Percentiles rank a stretch among this genome's conserved stretches.
Evolutionary conservation across 2,329 filamentous ascomycete genomes (phyloP).

Genomic region (Rhinocladiella mackenziei): DNA sequence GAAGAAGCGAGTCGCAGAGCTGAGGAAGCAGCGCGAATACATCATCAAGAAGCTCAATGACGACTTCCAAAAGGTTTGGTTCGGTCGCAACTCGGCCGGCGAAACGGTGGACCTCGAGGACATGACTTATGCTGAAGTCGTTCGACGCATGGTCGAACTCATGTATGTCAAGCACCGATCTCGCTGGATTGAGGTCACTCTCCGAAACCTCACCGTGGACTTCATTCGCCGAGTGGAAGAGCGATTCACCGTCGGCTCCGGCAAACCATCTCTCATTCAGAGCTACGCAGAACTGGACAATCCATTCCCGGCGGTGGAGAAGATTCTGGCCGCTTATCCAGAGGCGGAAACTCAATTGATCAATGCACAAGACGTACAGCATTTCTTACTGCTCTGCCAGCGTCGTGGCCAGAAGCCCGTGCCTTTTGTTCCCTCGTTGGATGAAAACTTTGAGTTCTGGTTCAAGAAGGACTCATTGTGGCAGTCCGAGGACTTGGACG

Average conservation of each 20-base stretch:
- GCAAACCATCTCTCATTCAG: conserved; percentile 78
- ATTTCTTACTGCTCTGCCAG: conserved; percentile 91
- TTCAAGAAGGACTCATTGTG: conserved; percentile 99
- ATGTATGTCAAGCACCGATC: conserved; percentile 88
- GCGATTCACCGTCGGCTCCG: conserved; percentile 72
- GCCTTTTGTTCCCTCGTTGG: conserved; percentile 90
- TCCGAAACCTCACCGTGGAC: conserved; percentile 79
- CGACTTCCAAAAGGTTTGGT: conserved; percentile 97
- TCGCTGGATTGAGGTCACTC: conserved; percentile 86
- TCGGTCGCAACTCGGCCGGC: conserved; percentile 76
- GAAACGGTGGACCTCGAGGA: conserved; percentile 84
- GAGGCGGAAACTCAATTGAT: conserved; percentile 87
- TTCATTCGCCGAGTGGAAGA: conserved; percentile 97
- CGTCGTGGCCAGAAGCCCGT: conserved; percentile 92
- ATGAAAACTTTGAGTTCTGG: conserved; percentile 97
- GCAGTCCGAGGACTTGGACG: conserved; percentile 97
- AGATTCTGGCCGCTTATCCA: conserved; percentile 76
- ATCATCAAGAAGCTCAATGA: conserved; percentile 96
- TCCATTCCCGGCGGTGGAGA: conserved; percentile 73
- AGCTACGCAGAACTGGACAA: conserved; percentile 82
- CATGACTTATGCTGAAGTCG: conserved; percentile 90
- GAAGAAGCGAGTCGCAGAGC: conserved; percentile 81
- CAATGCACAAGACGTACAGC: conserved; percentile 96
- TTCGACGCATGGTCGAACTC: conserved; percentile 80
- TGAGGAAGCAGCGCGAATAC: conserved; percentile 82